Conservation (phyloP, 192 early-diverging fungal species). For the Linderina pennispora region DNA sequence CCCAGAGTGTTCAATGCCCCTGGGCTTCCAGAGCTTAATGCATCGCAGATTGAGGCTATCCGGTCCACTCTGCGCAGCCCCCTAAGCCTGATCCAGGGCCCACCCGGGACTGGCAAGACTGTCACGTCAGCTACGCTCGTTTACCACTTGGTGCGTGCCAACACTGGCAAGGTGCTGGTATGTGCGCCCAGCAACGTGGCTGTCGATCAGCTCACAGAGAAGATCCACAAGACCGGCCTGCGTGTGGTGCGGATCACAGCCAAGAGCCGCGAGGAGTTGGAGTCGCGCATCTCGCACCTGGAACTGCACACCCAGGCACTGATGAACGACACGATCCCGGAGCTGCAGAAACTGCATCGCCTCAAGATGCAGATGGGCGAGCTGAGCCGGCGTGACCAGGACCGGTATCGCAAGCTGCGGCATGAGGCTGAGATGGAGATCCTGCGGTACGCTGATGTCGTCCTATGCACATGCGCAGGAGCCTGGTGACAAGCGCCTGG, state of each 20-base stretch:
- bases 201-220: constrained; percentile 96
- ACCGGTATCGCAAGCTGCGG: constrained; percentile 76
- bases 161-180: constrained; percentile 88
- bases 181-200: constrained; percentile 99
- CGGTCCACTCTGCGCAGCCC: constrained; percentile 89
- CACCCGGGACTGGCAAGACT: constrained; percentile 97
- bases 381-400: constrained; percentile 81
- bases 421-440: constrained; percentile 89
- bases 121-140: constrained; percentile 97
- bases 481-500: constrained; percentile 92
- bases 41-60: constrained; percentile 93
- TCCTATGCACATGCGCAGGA: constrained; percentile 95
- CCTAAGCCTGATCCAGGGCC: constrained; percentile 92
- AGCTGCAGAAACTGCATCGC: constrained; percentile 86
- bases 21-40: constrained; percentile 92
- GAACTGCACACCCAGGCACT: constrained; percentile 96
- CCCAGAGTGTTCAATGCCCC: constrained; percentile 90
- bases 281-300: constrained; percentile 90
- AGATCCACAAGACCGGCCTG: constrained; percentile 90
- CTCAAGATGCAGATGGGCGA: constrained; percentile 89
- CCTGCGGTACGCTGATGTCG: constrained; percentile 89
- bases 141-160: constrained; percentile 91
- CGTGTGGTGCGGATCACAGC: constrained; percentile 94
- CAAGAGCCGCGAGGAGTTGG: constrained; percentile 87
- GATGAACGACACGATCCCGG: constrained; percentile 90